Conservation (phyloP, 805 yeast genomes). For the Hanseniaspora lachancei region DNA sequence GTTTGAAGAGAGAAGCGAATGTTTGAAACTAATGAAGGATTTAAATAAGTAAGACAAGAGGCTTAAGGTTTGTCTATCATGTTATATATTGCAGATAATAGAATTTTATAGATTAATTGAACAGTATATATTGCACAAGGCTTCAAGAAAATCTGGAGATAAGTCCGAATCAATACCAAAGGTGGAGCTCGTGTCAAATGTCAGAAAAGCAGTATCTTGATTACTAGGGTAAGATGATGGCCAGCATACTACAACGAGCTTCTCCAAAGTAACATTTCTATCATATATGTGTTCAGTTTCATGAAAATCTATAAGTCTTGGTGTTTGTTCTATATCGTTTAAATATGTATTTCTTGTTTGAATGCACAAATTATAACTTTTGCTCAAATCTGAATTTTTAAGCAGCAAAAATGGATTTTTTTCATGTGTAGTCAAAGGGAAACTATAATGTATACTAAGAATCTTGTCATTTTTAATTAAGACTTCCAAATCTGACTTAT, state of each 20-base stretch:
- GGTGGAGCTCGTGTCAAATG: background rate
- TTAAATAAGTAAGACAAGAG: background rate
- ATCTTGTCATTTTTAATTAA: background rate
- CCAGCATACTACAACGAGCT: background rate
- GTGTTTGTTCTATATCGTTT: no score
- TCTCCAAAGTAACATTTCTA: background rate
- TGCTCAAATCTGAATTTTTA: background rate
- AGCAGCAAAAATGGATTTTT: background rate
- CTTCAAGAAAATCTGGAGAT: background rate
- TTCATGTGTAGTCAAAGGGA: background rate
- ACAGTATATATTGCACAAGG: background rate
- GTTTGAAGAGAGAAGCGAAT: slow-evolving; percentile 10
- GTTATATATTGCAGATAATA: background rate
- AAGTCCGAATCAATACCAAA: background rate
- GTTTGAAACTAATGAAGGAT: background rate
- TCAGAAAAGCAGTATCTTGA: background rate
- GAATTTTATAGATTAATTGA: background rate
- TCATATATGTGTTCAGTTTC: background rate
- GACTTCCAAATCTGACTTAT: background rate
- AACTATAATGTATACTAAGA: background rate
- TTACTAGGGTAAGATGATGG: background rate
- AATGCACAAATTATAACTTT: background rate
- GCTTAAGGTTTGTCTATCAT: background rate
- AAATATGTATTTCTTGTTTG: background rate
- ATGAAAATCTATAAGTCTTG: no score